Evolutionary conservation across 1,139 yeast species (phyloP).

Genomic region (Taphrina communis): DNA sequence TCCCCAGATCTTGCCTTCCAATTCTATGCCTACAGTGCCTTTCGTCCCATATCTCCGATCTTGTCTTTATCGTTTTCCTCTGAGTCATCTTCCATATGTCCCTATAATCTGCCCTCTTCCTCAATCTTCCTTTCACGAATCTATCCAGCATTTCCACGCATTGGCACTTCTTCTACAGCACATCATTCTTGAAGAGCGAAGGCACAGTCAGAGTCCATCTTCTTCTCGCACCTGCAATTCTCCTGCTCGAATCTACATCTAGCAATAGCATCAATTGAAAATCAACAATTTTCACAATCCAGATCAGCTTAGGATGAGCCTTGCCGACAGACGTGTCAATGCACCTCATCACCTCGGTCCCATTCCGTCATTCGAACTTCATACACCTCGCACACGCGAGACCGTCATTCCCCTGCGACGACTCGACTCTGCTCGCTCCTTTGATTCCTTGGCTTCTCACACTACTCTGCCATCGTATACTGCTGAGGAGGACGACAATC

Average conservation of each 20-base stretch:
- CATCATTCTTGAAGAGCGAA: background rate
- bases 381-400: constrained; percentile 16
- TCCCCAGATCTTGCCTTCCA: no score
- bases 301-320: constrained; percentile 13
- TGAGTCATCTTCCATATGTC: background rate
- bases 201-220: no score
- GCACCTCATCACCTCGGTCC: constrained; percentile 18
- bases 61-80: no score
- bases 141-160: background rate
- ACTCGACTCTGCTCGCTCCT: background rate
- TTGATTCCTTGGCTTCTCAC: constrained; percentile 15
- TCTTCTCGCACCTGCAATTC: no score
- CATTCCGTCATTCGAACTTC: constrained; percentile 18
- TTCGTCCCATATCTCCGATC: no score
- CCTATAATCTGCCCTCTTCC: no score
- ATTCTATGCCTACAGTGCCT: no score
- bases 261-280: background rate
- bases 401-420: background rate
- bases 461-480: constrained; percentile 24
- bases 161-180: background rate
- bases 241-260: no score
- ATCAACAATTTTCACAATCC: background rate
- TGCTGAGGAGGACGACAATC: constrained; percentile 16
- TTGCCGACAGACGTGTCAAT: constrained; percentile 19
- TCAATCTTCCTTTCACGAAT: background rate